Evolutionary conservation across 1,284 basidiomycete genomes (phyloP), one percentile per base, ranked within the genome.

Genomic region (Ustilago sp.): DNA sequence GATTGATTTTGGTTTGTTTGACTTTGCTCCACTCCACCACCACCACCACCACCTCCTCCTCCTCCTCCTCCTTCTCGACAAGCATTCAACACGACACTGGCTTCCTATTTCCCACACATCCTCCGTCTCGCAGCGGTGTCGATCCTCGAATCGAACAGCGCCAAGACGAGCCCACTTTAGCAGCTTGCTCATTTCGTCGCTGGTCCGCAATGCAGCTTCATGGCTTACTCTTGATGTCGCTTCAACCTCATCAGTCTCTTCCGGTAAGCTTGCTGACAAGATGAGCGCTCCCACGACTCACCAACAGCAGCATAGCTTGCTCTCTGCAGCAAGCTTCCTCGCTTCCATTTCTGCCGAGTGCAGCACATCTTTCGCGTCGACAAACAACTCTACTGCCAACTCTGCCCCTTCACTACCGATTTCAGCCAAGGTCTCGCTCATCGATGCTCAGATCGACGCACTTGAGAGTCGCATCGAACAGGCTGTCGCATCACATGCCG

Each of bases 371-470:
- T 70, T 60, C 39, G 70, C 61, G 2, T 53, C 64, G 8, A 50
- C 34, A 12, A 31, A 23, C 28, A 39, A n/a, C 19, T 53, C 75
- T 7, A 45, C 59, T 23, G 39, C 66, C 45, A 51, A n/a, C 12
- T 58, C 65, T 19, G 59, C 61, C 8, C 77, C 77, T 11, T 65
- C 64, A 0, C 58, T 79, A 11, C 77, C 77, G 9, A 69, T 76
- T 43, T 79, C 77, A 2, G 72, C 77, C 62, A 79, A 74, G 36
- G 68, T 76, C 8, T 50, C 73, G 28, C 66, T 79, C 39, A 70
- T 79, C 45, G 74, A 79, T 47, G 74, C 77, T n/a, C 65, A 79
- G 62, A 79, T 76, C 51, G 77, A 76, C 17, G 53, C 63, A 8
- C 63, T 75, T 34, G 63, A 73, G 34, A 8, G 32, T 15, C 61